Conservation (phyloP, 768 basidiomycete genomes). For the Rhodosporidiobolus odoratus region DNA sequence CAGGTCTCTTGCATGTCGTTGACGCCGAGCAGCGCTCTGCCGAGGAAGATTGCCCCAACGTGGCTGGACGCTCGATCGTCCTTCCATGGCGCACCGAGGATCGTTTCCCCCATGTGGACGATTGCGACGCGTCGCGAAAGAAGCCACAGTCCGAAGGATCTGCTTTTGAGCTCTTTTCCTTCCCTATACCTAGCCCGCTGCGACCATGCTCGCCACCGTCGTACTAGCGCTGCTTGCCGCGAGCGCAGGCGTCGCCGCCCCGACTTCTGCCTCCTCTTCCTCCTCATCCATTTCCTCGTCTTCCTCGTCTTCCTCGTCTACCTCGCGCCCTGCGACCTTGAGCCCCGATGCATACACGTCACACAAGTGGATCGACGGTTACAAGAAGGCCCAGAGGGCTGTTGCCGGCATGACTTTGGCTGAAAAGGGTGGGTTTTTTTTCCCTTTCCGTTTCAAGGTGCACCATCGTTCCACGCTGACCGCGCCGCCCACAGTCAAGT, state of each 20-base stretch:
- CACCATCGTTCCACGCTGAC: not conserved
- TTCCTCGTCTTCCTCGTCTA: not conserved
- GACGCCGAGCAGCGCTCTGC: no score
- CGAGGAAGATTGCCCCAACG: no score
- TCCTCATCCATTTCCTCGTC: not conserved
- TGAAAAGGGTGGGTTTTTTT: constrained; percentile 7
- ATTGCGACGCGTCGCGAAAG: no score
- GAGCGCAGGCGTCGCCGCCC: not conserved
- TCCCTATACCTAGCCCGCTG: no score
- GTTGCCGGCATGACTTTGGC: not conserved
- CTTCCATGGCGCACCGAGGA: no score
- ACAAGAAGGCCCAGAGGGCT: constrained; percentile 5
- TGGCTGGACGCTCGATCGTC: no score
- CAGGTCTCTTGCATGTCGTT: no score
- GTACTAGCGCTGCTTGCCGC: not conserved
- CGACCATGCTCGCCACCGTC: not conserved
- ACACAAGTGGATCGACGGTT: not conserved
- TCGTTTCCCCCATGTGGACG: no score
- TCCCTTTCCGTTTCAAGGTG: no score
- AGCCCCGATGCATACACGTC: constrained; percentile 3
- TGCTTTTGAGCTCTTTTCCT: no score
- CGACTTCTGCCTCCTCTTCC: not conserved
- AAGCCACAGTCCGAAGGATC: no score
- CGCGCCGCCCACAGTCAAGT: constrained; percentile 5
- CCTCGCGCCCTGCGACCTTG: no score